Conservation (phyloP, 2,329 filamentous ascomycete genomes). For the Curvularia hawaiiensis region DNA sequence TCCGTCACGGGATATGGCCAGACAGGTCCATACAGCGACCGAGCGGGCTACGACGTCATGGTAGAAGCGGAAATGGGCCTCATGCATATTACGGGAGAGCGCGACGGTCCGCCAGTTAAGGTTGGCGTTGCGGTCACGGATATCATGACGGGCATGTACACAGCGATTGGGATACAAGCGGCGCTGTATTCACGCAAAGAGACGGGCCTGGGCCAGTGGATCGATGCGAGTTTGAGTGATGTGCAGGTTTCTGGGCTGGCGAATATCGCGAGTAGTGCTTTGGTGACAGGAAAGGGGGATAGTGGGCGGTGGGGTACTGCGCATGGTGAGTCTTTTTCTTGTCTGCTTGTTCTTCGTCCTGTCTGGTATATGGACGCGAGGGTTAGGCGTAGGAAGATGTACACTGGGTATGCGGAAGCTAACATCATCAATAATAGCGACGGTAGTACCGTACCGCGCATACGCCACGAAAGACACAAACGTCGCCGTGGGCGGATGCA, state of each 20-base stretch:
- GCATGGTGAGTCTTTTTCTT: constrained; percentile 66
- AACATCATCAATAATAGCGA: constrained; percentile 56
- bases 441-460: constrained; percentile 91
- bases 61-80: constrained; percentile 97
- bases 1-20: constrained; percentile 97
- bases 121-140: constrained; percentile 98
- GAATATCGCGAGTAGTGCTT: constrained; percentile 88
- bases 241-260: constrained; percentile 91
- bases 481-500: constrained; percentile 66
- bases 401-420: background rate
- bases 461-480: constrained; percentile 69
- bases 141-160: constrained; percentile 91
- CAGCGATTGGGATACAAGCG: constrained; percentile 92
- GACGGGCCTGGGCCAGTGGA: constrained; percentile 84
- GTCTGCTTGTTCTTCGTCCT: background rate
- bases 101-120: constrained; percentile 90
- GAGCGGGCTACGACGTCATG: constrained; percentile 98
- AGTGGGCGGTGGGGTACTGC: constrained; percentile 93
- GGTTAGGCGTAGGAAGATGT: background rate
- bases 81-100: constrained; percentile 95
- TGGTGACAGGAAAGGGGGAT: constrained; percentile 87
- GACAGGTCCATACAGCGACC: constrained; percentile 82
- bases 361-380: background rate
- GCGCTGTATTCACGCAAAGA: constrained; percentile 76
- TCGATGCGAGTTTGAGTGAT: constrained; percentile 88